Evolutionary conservation across 2,329 filamentous ascomycete genomes (phyloP), one percentile per base, ranked within the genome.

Genomic region (Chrysoporthe deuterocubensis): DNA sequence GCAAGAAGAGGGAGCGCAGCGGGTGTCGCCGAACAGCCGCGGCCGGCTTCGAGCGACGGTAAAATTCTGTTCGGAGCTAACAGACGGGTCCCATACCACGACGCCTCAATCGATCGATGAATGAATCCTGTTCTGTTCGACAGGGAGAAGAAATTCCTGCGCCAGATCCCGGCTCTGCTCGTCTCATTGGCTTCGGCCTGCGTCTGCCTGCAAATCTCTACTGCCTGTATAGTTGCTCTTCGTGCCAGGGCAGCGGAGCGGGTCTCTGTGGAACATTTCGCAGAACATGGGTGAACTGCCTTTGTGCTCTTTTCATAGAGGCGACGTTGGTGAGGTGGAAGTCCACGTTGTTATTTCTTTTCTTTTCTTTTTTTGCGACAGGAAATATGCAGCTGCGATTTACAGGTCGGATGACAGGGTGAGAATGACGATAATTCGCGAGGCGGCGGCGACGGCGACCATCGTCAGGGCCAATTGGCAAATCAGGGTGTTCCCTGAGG

Each of bases 11-110:
- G 18, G 32, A 54, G 50, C 50, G 50, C 50, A 6, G 50, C 50
- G 50, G 26, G 50, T 54, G 50, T 54, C 21, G 13, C 50, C 26
- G 50, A 54, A 32, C 16, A 32, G 21, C 50, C 3, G 21, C 50
- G 50, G 50, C 50, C 50, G 50, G 26, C 26, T 13, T 54, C 50
- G 50, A 54, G 50, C 50, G 50, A 32, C 21, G 16, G 26, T 54
- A 34, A 54, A 54, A 54, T 16, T 54, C 50, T 54, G 50, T 21
- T 54, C 16, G 13, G 50, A 54, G 50, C 50, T 54, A 54, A 34
- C 14, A 54, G 32, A 4, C 21, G 9, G 2, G 26, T 14, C 13
- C 21, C 26, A n/a, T 54, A 34, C 21, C 48, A 26, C 32, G 50
- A 54, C 21, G 50, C 26, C 21, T 54, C 50, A 26, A 54, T 32